Percentiles rank a stretch among this genome's conserved stretches.
These are phyloP conservation scores for Hirschioporus abietinus DNA, from an alignment of 768 basidiomycete species.

Conservation along the genomic window DNA sequence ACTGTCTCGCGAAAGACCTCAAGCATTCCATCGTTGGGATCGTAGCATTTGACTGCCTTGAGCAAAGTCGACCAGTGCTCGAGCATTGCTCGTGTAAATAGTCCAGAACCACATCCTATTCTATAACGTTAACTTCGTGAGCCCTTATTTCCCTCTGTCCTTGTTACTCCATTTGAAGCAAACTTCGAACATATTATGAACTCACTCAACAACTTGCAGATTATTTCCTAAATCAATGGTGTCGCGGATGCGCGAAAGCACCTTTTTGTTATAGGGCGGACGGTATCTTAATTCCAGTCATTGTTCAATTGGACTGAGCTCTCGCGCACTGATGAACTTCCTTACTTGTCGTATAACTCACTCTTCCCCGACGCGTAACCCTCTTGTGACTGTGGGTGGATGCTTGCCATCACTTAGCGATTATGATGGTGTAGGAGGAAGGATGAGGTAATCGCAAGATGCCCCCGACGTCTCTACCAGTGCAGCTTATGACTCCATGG, in stretches of 20 bases:
- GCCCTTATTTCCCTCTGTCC: neutral
- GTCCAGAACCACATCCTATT: constrained; percentile 33
- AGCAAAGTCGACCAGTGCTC: constrained; percentile 21
- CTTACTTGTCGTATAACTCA: neutral
- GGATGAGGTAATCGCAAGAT: too few species aligned
- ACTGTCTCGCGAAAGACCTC: constrained; percentile 23
- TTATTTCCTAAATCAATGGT: neutral
- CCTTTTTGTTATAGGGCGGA: neutral
- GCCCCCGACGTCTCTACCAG: too few species aligned
- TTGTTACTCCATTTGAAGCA: neutral
- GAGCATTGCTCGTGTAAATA: constrained; percentile 33
- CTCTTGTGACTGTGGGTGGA: neutral
- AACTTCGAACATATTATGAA: neutral
- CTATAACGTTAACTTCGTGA: constrained; percentile 16
- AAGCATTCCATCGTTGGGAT: constrained; percentile 39
- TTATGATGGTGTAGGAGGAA: neutral
- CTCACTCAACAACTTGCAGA: neutral
- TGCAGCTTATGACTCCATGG: too few species aligned
- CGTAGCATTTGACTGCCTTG: constrained; percentile 27
- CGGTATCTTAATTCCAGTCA: neutral
- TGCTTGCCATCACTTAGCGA: neutral
- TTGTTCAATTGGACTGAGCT: neutral
- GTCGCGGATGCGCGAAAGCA: neutral
- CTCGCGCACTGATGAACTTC: neutral
- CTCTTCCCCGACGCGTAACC: neutral